Base-by-base conservation (phyloP, 164 flowering plant genomes). In the Dillenia suffruticosa region DNA sequence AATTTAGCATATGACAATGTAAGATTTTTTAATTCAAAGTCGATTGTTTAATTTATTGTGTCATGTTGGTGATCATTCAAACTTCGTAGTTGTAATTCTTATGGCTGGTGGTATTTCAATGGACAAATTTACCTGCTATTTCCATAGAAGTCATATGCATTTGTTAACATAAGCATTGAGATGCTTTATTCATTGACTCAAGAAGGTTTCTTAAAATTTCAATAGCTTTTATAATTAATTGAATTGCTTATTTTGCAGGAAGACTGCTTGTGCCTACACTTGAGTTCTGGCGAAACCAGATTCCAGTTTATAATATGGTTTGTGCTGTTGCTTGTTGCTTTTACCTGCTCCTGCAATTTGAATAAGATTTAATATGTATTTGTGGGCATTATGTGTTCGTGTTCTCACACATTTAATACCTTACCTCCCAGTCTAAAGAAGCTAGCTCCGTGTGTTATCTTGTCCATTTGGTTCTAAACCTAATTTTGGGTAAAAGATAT, bases 221-320 rank as follows among this genome's bases (percentile, higher is more conserved):
- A 19, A 19, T 19, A 19, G 44, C 26, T 11, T 9, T 26, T 19
- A 46, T 43, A 17, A 17, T 58, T 12, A 50, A 5, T 46, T 15
- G 22, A 26, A 47, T 68, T 77, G 43, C 54, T 22, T 70, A 17
- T 71, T 46, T 68, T 77, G 64, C 78, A 85, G 90, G 90, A 57
- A 75, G 90, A 72, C 40, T 79, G 49, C 82, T 81, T 49, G 13
- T 81, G 59, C 90, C 83, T 51, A 49, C 79, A 9, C 60, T 84
- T 46, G 77, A 80, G 14, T 84, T 75, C 64, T 84, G 89, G 86
- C 82, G 80, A 43, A 84, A 82, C 64, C 77, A 84, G 54, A 51
- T 66, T 58, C 74, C 79, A 16, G 54, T 80, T 61, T 84, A 84
- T 76, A 78, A 72, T 49, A 57, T 43, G 80, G 89, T 84, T 58